Conservation (phyloP, 164 flowering plant species). For the Magnolia changhungtana region DNA sequence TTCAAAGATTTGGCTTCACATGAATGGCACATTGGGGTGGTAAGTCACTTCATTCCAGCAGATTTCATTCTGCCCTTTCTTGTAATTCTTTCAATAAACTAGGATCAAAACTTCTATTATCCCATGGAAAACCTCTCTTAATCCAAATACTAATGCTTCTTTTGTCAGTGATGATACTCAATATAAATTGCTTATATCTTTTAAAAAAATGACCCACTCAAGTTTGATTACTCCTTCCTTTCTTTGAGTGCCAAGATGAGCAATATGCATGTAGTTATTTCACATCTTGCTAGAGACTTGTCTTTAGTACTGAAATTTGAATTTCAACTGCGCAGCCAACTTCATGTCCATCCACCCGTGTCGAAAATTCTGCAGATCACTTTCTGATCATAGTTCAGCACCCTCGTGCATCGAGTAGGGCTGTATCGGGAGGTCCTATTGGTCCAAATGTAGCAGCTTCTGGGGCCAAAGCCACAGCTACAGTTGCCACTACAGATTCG, state of each 20-base stretch:
- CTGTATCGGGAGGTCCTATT: constrained; percentile 2
- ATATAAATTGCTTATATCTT: neutral
- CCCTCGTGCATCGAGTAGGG: constrained; percentile 16
- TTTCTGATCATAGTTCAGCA: constrained; percentile 29
- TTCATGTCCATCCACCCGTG: constrained; percentile 10
- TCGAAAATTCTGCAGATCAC: constrained; percentile 4
- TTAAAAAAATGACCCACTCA: neutral
- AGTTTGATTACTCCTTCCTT: neutral
- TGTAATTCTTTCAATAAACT: neutral
- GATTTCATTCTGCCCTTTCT: too few species aligned
- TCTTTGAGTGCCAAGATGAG: neutral
- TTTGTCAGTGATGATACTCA: neutral
- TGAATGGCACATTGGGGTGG: constrained; percentile 93
- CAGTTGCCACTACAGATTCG: neutral
- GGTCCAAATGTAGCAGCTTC: neutral
- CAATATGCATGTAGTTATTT: neutral
- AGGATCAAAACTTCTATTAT: neutral
- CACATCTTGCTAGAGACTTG: too few species aligned
- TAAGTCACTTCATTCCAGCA: constrained; percentile 11
- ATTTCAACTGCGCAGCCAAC: constrained; percentile 51
- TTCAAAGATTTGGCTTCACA: constrained; percentile 56
- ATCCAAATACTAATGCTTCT: neutral
- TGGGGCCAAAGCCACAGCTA: neutral
- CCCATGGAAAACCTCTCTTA: neutral
- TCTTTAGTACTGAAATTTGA: neutral